Percentiles rank a stretch among this genome's conserved stretches.
Evolutionary conservation across 441 rosid genomes (phyloP).

Genomic region (Erodium texanum): DNA sequence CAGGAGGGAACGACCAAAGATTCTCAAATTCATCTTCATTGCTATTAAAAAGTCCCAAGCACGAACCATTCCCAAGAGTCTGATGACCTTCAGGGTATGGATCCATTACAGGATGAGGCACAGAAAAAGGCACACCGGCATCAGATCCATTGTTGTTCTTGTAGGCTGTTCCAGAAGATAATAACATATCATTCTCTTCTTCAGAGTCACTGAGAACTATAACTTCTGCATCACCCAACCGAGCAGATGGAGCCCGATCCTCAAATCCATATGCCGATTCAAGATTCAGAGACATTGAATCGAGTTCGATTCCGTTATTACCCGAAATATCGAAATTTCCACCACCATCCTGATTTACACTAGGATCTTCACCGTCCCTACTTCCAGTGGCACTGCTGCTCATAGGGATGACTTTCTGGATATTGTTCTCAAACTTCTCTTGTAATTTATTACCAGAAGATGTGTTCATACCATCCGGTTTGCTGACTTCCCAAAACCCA

Average conservation of each 20-base stretch:
- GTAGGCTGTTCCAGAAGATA: constrained; percentile 45
- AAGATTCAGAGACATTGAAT: constrained; percentile 61
- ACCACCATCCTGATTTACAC: constrained; percentile 87
- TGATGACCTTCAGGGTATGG: constrained; percentile 59
- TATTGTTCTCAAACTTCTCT: constrained; percentile 37
- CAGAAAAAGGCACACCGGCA: constrained; percentile 43
- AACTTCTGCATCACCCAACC: constrained; percentile 53
- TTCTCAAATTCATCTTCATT: constrained; percentile 66
- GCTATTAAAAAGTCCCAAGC: constrained; percentile 51
- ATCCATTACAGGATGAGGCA: constrained; percentile 49
- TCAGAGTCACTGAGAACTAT: constrained; percentile 94
- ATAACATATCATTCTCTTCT: constrained; percentile 58
- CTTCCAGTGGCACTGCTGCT: constrained; percentile 92
- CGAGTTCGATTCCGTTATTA: constrained; percentile 63
- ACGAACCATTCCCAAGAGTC: constrained; percentile 42
- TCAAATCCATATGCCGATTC: constrained; percentile 47
- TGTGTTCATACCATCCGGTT: constrained; percentile 54
- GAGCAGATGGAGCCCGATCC: constrained; percentile 43
- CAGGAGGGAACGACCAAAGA: constrained; percentile 63
- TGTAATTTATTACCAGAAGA: constrained; percentile 59
- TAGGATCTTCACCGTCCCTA: constrained; percentile 88
- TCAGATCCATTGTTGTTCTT: constrained; percentile 38
- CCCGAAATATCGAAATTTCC: constrained; percentile 50
- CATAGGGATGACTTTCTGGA: constrained; percentile 63
- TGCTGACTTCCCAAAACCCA: constrained; percentile 89